Base-by-base conservation (phyloP, 208 protist genomes). In the Paratrypanosoma confusum region DNA sequence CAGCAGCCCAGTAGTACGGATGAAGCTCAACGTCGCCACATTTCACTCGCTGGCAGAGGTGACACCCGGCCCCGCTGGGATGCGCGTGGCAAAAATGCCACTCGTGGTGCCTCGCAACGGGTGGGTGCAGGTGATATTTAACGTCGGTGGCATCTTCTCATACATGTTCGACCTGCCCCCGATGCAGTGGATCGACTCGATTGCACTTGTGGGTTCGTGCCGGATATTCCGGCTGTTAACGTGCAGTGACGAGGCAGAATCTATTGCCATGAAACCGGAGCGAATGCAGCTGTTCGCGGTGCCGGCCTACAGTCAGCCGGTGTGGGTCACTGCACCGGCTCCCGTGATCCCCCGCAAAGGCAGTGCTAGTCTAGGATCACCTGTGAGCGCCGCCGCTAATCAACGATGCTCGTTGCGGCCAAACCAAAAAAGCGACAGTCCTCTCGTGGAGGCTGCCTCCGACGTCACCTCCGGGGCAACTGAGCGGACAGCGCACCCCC, bases 111-210 rank as follows among this genome's bases (percentile, higher is more conserved):
- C 81, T 8, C 55, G 77, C 1, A 79, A 65, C 50, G 56, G 69
- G 28, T 90, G 81, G 78, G 78, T 90, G n/a, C 81, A 90, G 45
- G 72, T 87, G 6, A 65, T 90, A 0, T 76, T 90, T 54, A 76
- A 90, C 46, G 20, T 90, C 10, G 57, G 58, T 8, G 81, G 81
- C 14, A 90, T 86, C 11, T 44, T 80, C 24, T 57, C 51, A 3
- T 48, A 74, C 24, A 50, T 90, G 13, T 79, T 90, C 35, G 33
- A 63, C 26, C 54, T 84, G 13, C 49, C 68, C 8, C 56, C 65
- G 13, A 65, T 84, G 35, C 66, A 70, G 22, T 74, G 38, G 24
- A 81, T 90, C 27, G 77, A 87, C 48, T 43, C 50, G 1, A 65
- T 90, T 43, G 49, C 68, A 13, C 39, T 90, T 25, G 59, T 39